Base-by-base conservation (phyloP, 805 yeast genomes). In the Candida cerambycidarum region DNA sequence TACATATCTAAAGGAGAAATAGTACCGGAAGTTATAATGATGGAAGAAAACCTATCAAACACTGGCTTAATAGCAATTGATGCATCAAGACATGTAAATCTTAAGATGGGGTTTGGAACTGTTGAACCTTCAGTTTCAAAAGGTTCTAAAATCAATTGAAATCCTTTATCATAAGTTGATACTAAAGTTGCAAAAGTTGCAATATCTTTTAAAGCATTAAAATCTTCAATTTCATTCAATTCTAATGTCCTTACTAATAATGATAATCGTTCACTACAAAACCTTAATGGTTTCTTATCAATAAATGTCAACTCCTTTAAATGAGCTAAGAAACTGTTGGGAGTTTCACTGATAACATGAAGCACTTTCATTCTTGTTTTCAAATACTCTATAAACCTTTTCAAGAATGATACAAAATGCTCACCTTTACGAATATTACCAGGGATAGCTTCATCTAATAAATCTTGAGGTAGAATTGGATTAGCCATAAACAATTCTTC, bases 1-100 rank as follows among this genome's bases (percentile, higher is more conserved):
- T 93, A 93, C 99, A 93, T 93, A 57, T 93, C 98, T 61, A 93
- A 77, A 1, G 99, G 99, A 0, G 98, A 92, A 37, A 93, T 93
- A 12, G 99, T 93, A 52, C 99, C 99, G 0, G 97, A 88, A 0
- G 99, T 93, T 47, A 93, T 93, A 47, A 93, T 84, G 9, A 93
- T 96, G 0, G 97, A 85, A 6, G 88, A 82, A 57, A 92, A 93
- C 45, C 90, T 76, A 39, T 93, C 99, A 69, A 93, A 92, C 0
- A 93, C 89, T 0, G 99, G 99, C 58, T 89, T 93, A 51, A 93
- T 93, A 3, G 98, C 98, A 53, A 93, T 93, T 1, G 97, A 89
- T 0, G 99, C 99, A 68, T 93, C 99, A 37, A 93, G 71, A 68
- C 99, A 93, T 0, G 97, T 84, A 61, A 93, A 90, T 55, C 92